These are phyloP conservation scores for Begonia fuchsioides DNA, from an alignment of 306 rosid species.

Conservation along the genomic window DNA sequence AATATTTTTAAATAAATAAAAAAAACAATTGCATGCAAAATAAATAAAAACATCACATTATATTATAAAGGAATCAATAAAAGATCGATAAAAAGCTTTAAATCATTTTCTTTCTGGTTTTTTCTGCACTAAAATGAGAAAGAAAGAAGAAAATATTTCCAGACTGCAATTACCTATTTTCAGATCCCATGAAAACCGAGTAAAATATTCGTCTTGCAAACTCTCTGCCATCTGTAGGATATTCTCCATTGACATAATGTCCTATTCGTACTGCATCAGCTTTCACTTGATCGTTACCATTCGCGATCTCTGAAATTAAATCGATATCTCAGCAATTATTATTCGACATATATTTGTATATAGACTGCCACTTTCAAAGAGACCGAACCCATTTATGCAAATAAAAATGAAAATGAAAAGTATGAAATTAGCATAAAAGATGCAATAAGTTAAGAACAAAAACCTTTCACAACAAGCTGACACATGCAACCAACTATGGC, in stretches of 20 bases:
- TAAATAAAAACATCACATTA: too few species aligned
- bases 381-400: too few species aligned
- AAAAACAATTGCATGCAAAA: too few species aligned
- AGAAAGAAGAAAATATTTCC: background rate
- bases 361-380: background rate
- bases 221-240: conserved; percentile 82
- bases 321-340: background rate
- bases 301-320: conserved; percentile 57
- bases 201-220: conserved; percentile 78
- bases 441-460: background rate
- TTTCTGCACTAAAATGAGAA: too few species aligned
- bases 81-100: too few species aligned
- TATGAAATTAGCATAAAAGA: too few species aligned
- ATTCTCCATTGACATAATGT: conserved; percentile 67
- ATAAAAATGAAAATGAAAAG: too few species aligned
- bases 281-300: conserved; percentile 81
- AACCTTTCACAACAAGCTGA: conserved; percentile 85
- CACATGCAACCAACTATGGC: conserved; percentile 96
- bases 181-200: conserved; percentile 89
- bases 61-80: too few species aligned
- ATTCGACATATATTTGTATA: too few species aligned
- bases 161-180: conserved; percentile 47
- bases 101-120: too few species aligned
- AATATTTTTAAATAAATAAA: too few species aligned
- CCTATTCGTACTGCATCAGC: conserved; percentile 87